Percentiles rank a stretch among this genome's conserved stretches.
Evolutionary conservation across 2,329 filamentous ascomycete species (phyloP).

Genomic region (Fonsecaea pedrosoi): DNA sequence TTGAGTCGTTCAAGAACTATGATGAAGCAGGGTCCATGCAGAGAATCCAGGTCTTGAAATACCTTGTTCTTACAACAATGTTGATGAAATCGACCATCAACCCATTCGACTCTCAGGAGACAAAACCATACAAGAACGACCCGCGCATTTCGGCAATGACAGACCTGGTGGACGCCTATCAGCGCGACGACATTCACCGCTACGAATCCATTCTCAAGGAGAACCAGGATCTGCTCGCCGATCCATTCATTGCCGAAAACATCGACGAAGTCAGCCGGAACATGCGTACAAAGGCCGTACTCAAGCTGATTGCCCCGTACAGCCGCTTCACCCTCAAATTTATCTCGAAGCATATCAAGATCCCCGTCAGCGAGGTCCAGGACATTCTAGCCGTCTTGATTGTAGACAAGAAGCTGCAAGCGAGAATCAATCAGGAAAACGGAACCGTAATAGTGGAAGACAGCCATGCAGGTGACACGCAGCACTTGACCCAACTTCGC

Average conservation of each 20-base stretch:
- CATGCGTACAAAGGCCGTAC: slow-evolving; percentile 93
- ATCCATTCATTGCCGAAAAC: slow-evolving; percentile 97
- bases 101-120: slow-evolving; percentile 97
- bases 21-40: slow-evolving; percentile 97
- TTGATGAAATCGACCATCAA: slow-evolving; percentile 98
- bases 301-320: slow-evolving; percentile 94
- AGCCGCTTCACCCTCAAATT: slow-evolving; percentile 87
- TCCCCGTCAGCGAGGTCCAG: slow-evolving; percentile 83
- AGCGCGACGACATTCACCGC: slow-evolving; percentile 88
- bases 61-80: slow-evolving; percentile 95
- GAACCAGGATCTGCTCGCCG: slow-evolving; percentile 86
- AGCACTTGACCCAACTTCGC: slow-evolving; percentile 74
- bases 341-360: slow-evolving; percentile 86
- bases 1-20: slow-evolving; percentile 98
- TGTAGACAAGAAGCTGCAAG: slow-evolving; percentile 83
- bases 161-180: slow-evolving; percentile 93
- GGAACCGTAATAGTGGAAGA: slow-evolving; percentile 83
- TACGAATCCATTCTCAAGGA: slow-evolving; percentile 88
- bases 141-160: slow-evolving; percentile 97
- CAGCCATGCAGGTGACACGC: slow-evolving; percentile 59
- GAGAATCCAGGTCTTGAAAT: slow-evolving; percentile 96
- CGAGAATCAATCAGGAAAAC: slow-evolving; percentile 85
- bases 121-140: slow-evolving; percentile 96
- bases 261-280: slow-evolving; percentile 98
- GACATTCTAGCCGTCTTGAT: slow-evolving; percentile 97